phyloP scores from a whole-genome alignment of 1,284 basidiomycete species.

The Leccinum griseonigrum region DNA sequence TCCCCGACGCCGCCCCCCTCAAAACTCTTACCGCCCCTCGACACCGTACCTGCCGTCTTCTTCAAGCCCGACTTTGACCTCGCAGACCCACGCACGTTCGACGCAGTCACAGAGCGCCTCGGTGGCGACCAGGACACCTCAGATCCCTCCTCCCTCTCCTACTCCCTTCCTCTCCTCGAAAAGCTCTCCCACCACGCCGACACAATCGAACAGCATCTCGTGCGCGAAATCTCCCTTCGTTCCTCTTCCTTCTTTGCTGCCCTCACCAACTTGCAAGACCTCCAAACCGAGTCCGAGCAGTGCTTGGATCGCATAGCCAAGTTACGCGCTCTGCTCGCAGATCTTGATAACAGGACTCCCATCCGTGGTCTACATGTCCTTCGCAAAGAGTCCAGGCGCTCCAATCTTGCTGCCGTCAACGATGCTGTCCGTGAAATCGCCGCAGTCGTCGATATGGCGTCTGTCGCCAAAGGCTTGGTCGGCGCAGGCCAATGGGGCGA shows the following conservation, averaged over 20 bases:
- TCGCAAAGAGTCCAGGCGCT: conserved; percentile 59
- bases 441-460: conserved; percentile 73
- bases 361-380: conserved; percentile 77
- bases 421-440: conserved; percentile 66
- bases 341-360: conserved; percentile 78
- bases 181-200: conserved; percentile 92
- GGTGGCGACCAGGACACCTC: conserved; percentile 35
- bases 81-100: conserved; percentile 83
- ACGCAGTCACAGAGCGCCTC: conserved; percentile 69
- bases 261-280: conserved; percentile 88
- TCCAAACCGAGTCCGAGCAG: conserved; percentile 84
- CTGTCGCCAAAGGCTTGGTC: conserved; percentile 69
- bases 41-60: conserved; percentile 79
- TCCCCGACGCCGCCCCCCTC: conserved; percentile 36
- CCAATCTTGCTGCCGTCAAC: conserved; percentile 58
- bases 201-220: conserved; percentile 92
- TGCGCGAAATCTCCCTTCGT: conserved; percentile 88
- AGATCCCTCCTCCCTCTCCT: conserved; percentile 59
- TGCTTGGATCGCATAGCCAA: conserved; percentile 78
- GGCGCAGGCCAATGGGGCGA: conserved; percentile 83
- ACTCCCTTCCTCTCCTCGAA: conserved; percentile 81
- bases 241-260: conserved; percentile 97
- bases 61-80: conserved; percentile 82
- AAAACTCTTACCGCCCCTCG: conserved; percentile 63
- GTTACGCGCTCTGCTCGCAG: conserved; percentile 69